Evolutionary conservation across 305 asterid species (phyloP), one percentile per base, ranked within the genome.

Genomic region (Solanum aculeatissimum): DNA sequence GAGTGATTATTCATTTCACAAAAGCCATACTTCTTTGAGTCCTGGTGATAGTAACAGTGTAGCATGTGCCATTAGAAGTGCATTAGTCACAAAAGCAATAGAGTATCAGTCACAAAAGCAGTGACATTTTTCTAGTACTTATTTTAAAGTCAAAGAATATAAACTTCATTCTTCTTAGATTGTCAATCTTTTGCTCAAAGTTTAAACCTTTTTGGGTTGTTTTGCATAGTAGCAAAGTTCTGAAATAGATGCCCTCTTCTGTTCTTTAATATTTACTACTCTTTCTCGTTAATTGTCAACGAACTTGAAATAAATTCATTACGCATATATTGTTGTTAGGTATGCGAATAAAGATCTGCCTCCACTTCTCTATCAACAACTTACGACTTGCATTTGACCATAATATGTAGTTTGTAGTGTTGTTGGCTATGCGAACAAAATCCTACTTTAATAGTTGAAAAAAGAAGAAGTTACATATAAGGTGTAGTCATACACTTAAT

Each of bases 61-160:
- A 9, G 97, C 90, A 6, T 16, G 84, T 47, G 80, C 49, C 27
- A 74, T 95, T n/a, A 85, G 94, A 85, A 85, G 19, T 78, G 93
- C 90, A 2, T 84, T 94, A 89, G 93, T 91, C 54, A 85, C 88
- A 9, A 86, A 88, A 84, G 91, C 89, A 15, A 89, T 85, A 51
- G 88, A 25, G 65, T 88, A 74, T 70, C 74, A 83, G 23, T 83
- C 21, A 38, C 45, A 72, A 25, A 53, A 21, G 80, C 68, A 49
- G n/a, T 83, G 23, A 66, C 6, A 45, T 32, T 43, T 55, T 75
- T 15, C 43, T 75, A 25, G 10, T 1, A 15, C 15, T 47, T 47
- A 60, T 18, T 42, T 43, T 47, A 11, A 9, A 40, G 78, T 16
- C 77, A 32, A 29, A 69, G 25, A 25, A 18, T 21, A 83, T 15